Percentiles rank a stretch among this genome's conserved stretches.
Evolutionary conservation across 306 rosid genomes (phyloP).

Genomic region (Sophora flavescens): DNA sequence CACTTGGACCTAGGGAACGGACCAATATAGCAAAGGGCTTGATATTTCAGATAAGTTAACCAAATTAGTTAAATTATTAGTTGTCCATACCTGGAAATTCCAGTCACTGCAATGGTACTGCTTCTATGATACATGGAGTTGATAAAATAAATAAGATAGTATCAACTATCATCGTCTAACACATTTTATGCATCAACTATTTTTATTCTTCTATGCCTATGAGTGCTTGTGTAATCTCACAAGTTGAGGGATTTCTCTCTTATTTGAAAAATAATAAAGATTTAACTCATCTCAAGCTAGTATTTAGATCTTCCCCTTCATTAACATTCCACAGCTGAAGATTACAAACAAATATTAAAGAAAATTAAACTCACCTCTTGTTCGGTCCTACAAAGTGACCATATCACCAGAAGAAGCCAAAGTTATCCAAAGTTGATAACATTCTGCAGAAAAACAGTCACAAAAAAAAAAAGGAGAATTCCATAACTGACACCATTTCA

Average conservation of each 20-base stretch:
- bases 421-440: background rate
- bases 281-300: background rate
- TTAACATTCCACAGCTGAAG: background rate
- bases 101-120: conserved; percentile 91
- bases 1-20: conserved; percentile 1
- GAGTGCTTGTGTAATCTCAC: background rate
- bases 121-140: conserved; percentile 70
- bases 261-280: background rate
- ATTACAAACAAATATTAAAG: background rate
- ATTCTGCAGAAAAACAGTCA: no score
- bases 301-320: background rate
- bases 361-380: conserved; percentile 73
- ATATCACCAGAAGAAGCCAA: conserved; percentile 66
- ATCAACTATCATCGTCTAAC: conserved; percentile 28
- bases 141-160: conserved; percentile 9
- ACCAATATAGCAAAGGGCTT: background rate
- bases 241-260: background rate
- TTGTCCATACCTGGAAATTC: conserved; percentile 79
- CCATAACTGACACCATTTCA: no score
- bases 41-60: background rate
- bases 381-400: conserved; percentile 83
- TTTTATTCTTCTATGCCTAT: background rate
- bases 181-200: background rate
- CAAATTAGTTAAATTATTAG: background rate
- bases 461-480: no score